Conservation (phyloP, 768 basidiomycete species). For the Rhodotorula toruloides region DNA sequence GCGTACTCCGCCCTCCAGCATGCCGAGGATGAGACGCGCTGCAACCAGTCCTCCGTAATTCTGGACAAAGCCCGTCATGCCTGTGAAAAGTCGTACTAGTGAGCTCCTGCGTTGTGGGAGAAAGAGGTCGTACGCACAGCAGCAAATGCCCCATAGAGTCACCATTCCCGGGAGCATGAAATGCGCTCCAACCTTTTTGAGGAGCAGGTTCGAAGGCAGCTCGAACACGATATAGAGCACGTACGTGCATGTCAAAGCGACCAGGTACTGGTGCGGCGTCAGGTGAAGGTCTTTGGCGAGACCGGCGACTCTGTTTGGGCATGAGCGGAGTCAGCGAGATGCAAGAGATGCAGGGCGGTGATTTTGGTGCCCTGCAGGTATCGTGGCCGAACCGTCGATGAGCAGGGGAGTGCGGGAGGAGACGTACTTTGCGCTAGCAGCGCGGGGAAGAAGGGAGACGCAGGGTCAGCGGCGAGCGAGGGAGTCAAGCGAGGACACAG, state of each 20-base stretch:
- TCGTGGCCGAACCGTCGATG: background rate
- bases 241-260: slow-evolving; percentile 45
- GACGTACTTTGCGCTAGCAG: background rate
- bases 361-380: background rate
- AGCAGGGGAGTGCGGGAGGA: background rate
- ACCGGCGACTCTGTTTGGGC: slow-evolving; percentile 10
- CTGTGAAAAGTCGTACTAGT: background rate
- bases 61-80: slow-evolving; percentile 49
- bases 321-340: background rate
- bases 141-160: slow-evolving; percentile 63
- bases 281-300: slow-evolving; percentile 41
- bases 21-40: slow-evolving; percentile 42
- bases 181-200: slow-evolving; percentile 56
- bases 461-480: background rate
- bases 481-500: too few species aligned
- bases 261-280: slow-evolving; percentile 47
- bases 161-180: slow-evolving; percentile 61
- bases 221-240: slow-evolving; percentile 48
- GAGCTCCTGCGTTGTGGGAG: too few species aligned
- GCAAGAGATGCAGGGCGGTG: background rate
- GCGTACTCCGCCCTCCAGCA: background rate
- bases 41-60: slow-evolving; percentile 42
- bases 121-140: slow-evolving; percentile 17
- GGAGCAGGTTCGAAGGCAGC: slow-evolving; percentile 40
- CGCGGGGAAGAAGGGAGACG: background rate